Evolutionary conservation across 1,139 yeast species (phyloP).

Genomic region (Suhomyces kunorum): DNA sequence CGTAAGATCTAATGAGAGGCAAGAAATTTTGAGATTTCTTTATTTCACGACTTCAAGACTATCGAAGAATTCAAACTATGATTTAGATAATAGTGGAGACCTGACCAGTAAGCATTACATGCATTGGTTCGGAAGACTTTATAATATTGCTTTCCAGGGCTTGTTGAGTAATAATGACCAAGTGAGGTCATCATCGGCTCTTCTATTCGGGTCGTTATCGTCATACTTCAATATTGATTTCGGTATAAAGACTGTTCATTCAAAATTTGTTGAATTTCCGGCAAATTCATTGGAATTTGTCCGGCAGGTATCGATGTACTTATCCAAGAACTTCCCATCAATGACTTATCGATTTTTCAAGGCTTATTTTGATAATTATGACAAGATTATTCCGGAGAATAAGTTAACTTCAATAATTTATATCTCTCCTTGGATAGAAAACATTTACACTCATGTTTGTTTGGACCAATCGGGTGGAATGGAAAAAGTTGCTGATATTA

Average conservation of each 20-base stretch:
- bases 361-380: conserved; percentile 61
- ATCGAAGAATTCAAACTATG: conserved; percentile 31
- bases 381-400: conserved; percentile 38
- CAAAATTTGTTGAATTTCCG: conserved; percentile 72
- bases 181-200: conserved; percentile 64
- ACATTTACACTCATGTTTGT: conserved; percentile 61
- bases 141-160: conserved; percentile 69
- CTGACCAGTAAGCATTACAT: conserved; percentile 13
- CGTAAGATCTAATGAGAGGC: conserved; percentile 58
- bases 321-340: conserved; percentile 59
- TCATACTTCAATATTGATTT: conserved; percentile 61
- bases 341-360: conserved; percentile 62
- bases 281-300: conserved; percentile 68
- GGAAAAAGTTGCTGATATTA: conserved; percentile 59
- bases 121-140: conserved; percentile 58
- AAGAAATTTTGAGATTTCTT: conserved; percentile 67
- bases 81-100: conserved; percentile 14
- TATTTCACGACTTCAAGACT: conserved; percentile 64
- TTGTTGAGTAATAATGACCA: conserved; percentile 59
- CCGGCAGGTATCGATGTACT: conserved; percentile 55
- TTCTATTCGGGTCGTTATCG: conserved; percentile 64
- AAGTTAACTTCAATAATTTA: conserved; percentile 50
- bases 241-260: conserved; percentile 57
- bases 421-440: conserved; percentile 77
- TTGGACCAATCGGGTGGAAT: conserved; percentile 59